Base-by-base conservation (phyloP, 2,329 filamentous ascomycete genomes). In the Ophidiomyces ophidiicola region DNA sequence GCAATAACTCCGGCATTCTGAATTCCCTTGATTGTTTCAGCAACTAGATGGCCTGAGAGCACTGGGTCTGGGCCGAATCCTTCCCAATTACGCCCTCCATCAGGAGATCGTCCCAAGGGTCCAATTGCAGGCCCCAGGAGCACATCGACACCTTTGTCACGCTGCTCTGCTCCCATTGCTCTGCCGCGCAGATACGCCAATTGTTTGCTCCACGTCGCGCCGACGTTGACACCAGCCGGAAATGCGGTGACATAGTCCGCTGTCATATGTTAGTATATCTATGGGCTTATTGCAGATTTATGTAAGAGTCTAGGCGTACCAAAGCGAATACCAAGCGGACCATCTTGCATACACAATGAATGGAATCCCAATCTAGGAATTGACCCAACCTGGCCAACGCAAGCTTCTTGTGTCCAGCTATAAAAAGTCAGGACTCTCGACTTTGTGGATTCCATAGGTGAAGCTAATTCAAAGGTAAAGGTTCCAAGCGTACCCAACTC, bases 321-420 rank as follows among this genome's bases (percentile, higher is more conserved):
- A 42, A 78, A 72, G 37, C 86, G 80, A 41, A 94, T 67, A 44
- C 86, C 87, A 1, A 90, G 67, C 4, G 86, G 86, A 2, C 81
- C 79, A 55, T 94, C 87, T 53, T 94, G 85, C 67, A 90, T 65
- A 58, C 87, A 94, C n/a, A 93, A 65, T 18, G 76, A 69, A 49
- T 72, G 76, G 5, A 79, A 66, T 28, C 82, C 82, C 25, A 64
- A 50, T 53, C 66, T 54, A 25, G 67, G 65, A 41, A 69, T 59
- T 39, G 61, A 53, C 33, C 68, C 68, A 11, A 66, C 67, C 50
- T 90, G 80, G 44, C 86, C 86, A 8, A 93, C 84, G 50, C 84
- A 90, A 46, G 72, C 69, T 45, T 82, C 82, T 35, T 72, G 64
- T 58, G 71, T 58, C 79, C 79, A 84, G 30, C 76, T 76, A 37